Evolutionary conservation across 2,329 filamentous ascomycete genomes (phyloP), one percentile per base, ranked within the genome.

Genomic region (Bipolaris victoriae): DNA sequence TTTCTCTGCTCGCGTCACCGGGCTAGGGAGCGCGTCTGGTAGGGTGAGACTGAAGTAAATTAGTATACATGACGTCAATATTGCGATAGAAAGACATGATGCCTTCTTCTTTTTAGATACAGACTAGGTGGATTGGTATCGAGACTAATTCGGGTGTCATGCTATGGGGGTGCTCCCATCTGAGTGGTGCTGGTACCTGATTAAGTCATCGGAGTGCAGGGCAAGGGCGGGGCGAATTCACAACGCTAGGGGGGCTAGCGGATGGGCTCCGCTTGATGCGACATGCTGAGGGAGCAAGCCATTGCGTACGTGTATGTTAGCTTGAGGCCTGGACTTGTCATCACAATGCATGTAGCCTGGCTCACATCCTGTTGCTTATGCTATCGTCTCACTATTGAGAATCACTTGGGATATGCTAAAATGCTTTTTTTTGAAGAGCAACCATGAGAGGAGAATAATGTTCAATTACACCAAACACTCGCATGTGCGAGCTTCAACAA

Each of bases 11-110:
- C 26, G 26, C 26, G 26, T 29, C 26, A 29, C 26, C 0, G 26
- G 26, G 9, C 26, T 29, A 29, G 10, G 9, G 26, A 29, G 26
- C 26, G 26, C 10, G 26, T 9, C 26, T 29, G 26, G 5, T 6
- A 29, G 26, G 26, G 7, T 10, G 26, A 29, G 5, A 29, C 26
- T 29, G 26, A 29, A 29, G 26, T 29, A 29, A 41, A 41, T n/a
- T 22, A 50, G 49, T 49, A 36, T 47, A 16, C 20, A 57, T 63
- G 58, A 63, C 61, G 61, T 63, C 61, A 63, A 35, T 26, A 61
- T 62, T 49, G 41, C 52, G 52, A 54, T 58, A 20, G 20, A 29
- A 24, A 45, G 31, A 9, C 29, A 24, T 39, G 22, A 50, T 61
- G 16, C 26, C 26, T 2, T 29, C 10, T 49, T 40, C 20, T 22